Evolutionary conservation across 306 rosid genomes (phyloP).

Genomic region (Vachellia collinsii): DNA sequence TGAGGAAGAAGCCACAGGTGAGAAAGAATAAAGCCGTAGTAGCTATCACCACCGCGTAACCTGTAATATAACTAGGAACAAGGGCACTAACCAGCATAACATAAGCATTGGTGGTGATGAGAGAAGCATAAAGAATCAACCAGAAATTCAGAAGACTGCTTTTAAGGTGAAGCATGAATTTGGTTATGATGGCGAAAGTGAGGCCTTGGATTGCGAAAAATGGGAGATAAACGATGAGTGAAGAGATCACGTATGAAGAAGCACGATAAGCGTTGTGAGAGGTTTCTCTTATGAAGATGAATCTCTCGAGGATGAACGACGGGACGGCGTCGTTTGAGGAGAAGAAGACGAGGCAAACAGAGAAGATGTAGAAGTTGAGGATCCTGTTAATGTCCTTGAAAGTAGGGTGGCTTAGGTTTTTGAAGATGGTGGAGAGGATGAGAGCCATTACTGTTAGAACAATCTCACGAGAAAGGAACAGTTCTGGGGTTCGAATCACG

Average conservation of each 20-base stretch:
- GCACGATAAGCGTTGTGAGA: constrained; percentile 94
- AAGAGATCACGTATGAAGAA: constrained; percentile 79
- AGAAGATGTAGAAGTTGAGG: constrained; percentile 88
- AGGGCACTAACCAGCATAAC: constrained; percentile 95
- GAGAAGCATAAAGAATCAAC: constrained; percentile 77
- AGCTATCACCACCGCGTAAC: constrained; percentile 88
- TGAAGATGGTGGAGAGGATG: constrained; percentile 70
- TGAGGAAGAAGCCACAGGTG: constrained; percentile 89
- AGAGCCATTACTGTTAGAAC: constrained; percentile 81
- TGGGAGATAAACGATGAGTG: constrained; percentile 85
- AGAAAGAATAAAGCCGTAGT: constrained; percentile 92
- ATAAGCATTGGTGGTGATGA: constrained; percentile 82
- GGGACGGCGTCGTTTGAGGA: constrained; percentile 97
- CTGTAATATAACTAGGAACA: constrained; percentile 87
- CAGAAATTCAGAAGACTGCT: constrained; percentile 63
- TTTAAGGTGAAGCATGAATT: constrained; percentile 51
- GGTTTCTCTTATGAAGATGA: constrained; percentile 89
- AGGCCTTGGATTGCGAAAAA: constrained; percentile 84
- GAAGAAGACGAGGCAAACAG: constrained; percentile 85
- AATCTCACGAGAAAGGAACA: constrained; percentile 87
- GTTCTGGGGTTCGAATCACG: constrained; percentile 86
- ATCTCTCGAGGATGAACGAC: constrained; percentile 81
- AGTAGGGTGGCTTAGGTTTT: constrained; percentile 39
- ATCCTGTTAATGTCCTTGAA: constrained; percentile 78
- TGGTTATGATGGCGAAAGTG: constrained; percentile 83